Conservation (phyloP, 805 yeast species). For the Allodekkera sacchari region DNA sequence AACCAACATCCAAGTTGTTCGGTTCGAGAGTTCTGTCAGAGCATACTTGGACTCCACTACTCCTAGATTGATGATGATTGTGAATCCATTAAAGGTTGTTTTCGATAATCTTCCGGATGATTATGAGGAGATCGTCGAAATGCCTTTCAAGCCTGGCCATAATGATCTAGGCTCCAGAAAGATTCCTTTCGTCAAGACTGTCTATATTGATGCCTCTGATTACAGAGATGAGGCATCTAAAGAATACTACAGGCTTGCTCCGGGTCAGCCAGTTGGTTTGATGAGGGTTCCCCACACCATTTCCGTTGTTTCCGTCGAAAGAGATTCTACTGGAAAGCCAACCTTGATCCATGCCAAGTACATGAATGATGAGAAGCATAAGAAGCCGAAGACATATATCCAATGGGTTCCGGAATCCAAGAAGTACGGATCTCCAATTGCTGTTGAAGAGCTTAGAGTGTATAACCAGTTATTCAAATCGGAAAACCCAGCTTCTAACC, state of each 20-base stretch:
- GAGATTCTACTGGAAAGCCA: constrained; percentile 53
- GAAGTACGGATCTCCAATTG: constrained; percentile 53
- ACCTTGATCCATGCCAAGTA: constrained; percentile 70
- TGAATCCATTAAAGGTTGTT: constrained; percentile 77
- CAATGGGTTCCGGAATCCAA: constrained; percentile 87
- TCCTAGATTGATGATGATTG: constrained; percentile 90
- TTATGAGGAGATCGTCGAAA: constrained; percentile 56
- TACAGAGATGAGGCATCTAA: constrained; percentile 57
- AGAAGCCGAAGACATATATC: constrained; percentile 90
- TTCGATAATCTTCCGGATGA: constrained; percentile 76
- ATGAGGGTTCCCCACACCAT: constrained; percentile 84
- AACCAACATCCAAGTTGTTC: constrained; percentile 79
- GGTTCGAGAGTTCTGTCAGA: constrained; percentile 88
- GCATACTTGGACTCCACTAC: constrained; percentile 81
- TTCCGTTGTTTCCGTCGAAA: constrained; percentile 59
- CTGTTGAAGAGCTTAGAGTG: constrained; percentile 68
- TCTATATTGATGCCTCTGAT: constrained; percentile 86
- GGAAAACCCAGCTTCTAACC: constrained; percentile 84
- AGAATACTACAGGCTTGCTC: constrained; percentile 90
- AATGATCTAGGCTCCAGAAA: constrained; percentile 67
- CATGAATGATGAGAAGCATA: constrained; percentile 50
- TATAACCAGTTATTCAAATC: constrained; percentile 83
- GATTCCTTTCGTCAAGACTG: constrained; percentile 65
- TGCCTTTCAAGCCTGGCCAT: constrained; percentile 86
- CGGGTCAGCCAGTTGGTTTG: constrained; percentile 90